phyloP scores from a whole-genome alignment of 106 monocot genomes.

The Posidonia australis region DNA sequence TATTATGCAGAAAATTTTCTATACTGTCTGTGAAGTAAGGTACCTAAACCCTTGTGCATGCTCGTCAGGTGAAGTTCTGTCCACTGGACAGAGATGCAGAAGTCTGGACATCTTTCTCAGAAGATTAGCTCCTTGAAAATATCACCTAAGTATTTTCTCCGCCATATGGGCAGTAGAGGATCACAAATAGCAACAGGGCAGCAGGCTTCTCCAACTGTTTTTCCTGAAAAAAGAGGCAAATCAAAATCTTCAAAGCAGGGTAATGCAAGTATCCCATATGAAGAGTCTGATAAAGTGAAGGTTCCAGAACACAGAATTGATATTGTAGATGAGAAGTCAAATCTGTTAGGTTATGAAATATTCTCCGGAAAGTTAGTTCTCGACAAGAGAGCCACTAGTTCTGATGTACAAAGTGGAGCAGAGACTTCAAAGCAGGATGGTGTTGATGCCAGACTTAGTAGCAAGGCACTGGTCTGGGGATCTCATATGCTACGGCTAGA shows the following conservation, averaged over 20 bases:
- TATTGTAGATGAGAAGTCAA: constrained; percentile 74
- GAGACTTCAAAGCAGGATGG: constrained; percentile 20
- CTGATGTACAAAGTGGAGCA: constrained; percentile 21
- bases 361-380: constrained; percentile 72
- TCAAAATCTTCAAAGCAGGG: constrained; percentile 33
- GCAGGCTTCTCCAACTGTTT: constrained; percentile 55
- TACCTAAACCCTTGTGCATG: neutral
- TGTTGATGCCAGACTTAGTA: constrained; percentile 75
- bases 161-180: constrained; percentile 32
- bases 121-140: constrained; percentile 37
- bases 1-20: constrained; percentile 20
- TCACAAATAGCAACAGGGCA: constrained; percentile 43
- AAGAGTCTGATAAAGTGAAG: constrained; percentile 41
- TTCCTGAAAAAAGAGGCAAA: constrained; percentile 54
- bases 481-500: constrained; percentile 55
- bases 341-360: constrained; percentile 78
- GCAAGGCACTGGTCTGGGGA: constrained; percentile 82
- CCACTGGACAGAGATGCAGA: constrained; percentile 36
- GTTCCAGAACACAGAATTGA: constrained; percentile 70
- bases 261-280: constrained; percentile 25
- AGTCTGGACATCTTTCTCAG: constrained; percentile 25
- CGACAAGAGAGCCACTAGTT: constrained; percentile 35
- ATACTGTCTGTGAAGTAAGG: constrained; percentile 8
- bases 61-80: constrained; percentile 2
- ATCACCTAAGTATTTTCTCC: constrained; percentile 30